phyloP scores from a whole-genome alignment of 345 rosid species.

The Crucihimalaya himalaica region DNA sequence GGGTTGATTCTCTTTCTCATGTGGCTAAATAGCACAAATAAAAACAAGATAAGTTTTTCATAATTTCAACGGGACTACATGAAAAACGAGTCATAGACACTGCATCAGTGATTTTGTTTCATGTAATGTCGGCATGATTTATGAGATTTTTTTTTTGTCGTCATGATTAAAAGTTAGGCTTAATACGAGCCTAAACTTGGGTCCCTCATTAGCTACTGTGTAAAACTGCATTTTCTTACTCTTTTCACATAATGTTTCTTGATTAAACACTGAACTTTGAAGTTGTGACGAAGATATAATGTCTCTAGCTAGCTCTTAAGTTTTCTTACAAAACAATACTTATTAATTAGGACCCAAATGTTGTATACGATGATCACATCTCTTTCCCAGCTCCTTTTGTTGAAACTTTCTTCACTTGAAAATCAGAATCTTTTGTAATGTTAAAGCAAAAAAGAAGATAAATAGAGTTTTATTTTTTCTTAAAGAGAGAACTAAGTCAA shows the following conservation, averaged over 20 bases:
- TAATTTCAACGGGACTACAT: neutral
- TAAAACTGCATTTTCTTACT: neutral
- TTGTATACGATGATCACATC: too few species aligned
- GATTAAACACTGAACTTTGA: too few species aligned
- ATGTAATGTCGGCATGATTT: constrained; percentile 17
- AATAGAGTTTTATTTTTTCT: too few species aligned
- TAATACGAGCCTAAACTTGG: neutral
- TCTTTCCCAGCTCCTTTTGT: too few species aligned
- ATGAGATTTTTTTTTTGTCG: neutral
- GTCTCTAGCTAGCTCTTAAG: too few species aligned
- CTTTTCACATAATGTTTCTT: neutral
- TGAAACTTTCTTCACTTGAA: too few species aligned
- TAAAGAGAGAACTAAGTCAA: too few species aligned
- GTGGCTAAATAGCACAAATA: neutral
- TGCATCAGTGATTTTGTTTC: neutral
- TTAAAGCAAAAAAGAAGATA: too few species aligned
- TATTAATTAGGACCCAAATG: too few species aligned
- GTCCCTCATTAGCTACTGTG: neutral
- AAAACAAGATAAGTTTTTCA: too few species aligned
- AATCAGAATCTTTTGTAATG: too few species aligned
- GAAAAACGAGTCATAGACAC: neutral
- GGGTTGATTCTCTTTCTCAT: neutral
- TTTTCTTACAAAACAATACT: neutral
- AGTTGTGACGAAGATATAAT: too few species aligned
- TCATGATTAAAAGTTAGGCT: constrained; percentile 1